Evolutionary conservation across 192 early-diverging fungal species (phyloP), one percentile per base, ranked within the genome.

Genomic region (Gonapodya prolifera): DNA sequence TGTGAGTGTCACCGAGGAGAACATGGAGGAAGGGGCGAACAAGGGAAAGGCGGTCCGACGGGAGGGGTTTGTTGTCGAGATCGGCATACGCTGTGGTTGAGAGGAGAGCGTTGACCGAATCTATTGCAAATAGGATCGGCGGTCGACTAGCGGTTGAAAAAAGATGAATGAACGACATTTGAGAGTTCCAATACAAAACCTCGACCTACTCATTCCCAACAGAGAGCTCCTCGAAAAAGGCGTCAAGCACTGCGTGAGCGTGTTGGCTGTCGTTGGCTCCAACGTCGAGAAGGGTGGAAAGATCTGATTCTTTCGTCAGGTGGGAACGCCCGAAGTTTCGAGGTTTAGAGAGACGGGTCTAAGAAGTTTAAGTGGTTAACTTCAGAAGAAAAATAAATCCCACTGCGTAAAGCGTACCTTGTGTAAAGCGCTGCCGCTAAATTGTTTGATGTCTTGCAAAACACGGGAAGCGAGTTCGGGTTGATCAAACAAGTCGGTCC

Each of bases 91-190:
- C 75, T 75, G 87, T 85, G 13, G 76, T 79, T 36, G 80, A 79
- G 80, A 83, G 87, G 34, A 89, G 83, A 28, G 78, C 80, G 79
- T 86, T 85, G 75, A 89, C 30, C 78, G 82, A 84, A 75, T 89
- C 87, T 45, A 89, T 78, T 45, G 86, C 87, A 33, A 89, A 75
- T 28, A 87, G 75, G 30, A 85, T 79, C 29, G 86, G 86, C 2
- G 28, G 28, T 16, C 71, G 71, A 8, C 71, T 35, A 80, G 29
- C 85, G 83, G 76, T 36, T 34, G 23, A 16, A 29, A 0, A 69
- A 73, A 0, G 8, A 30, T n/a, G 45, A 1, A 35, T 35, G 8
- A 69, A 34, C 1, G 36, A 35, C 31, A 30, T 30, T 17, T 34
- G 77, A 34, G 31, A 28, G 18, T 35, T 30, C 73, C 33, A 34